Conservation (phyloP, 169 alveolate genomes). For the Eimeria praecox region DNA sequence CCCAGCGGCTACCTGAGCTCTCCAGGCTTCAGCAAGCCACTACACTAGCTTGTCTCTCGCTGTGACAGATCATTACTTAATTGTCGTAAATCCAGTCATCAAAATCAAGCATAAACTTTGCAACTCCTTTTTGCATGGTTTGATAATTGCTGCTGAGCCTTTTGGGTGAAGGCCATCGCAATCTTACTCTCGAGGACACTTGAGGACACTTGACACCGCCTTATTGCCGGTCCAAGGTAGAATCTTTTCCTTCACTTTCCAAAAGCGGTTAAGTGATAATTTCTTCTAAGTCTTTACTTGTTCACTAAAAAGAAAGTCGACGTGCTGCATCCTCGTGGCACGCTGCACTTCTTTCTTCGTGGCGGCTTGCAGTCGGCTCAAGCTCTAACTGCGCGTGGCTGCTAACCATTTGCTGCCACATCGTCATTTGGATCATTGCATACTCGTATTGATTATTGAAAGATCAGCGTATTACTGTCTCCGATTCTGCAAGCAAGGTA, state of each 20-base stretch:
- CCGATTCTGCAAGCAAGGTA: not conserved
- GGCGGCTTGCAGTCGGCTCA: not conserved
- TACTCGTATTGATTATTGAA: not conserved
- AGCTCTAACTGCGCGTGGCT: not conserved
- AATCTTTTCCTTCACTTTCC: not conserved
- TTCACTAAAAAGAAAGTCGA: not conserved
- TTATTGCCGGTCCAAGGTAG: not conserved
- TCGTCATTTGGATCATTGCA: too few relatives aligned
- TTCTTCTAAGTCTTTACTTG: not conserved
- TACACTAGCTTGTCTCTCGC: not conserved
- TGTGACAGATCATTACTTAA: not conserved
- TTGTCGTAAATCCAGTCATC: not conserved
- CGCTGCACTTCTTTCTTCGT: not conserved
- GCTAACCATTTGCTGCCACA: too few relatives aligned
- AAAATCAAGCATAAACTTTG: not conserved
- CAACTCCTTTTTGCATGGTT: not conserved
- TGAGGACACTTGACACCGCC: not conserved
- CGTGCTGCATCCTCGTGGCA: not conserved
- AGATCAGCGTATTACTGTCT: too few relatives aligned
- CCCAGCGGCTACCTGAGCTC: slow-evolving; percentile 8
- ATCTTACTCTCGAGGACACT: not conserved
- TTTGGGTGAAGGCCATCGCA: not conserved
- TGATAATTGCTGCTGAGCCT: not conserved
- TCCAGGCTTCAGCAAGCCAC: not conserved
- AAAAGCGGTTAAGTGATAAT: not conserved